Evolutionary conservation across 2,329 filamentous ascomycete species (phyloP).

Genomic region (Ustulina deusta): DNA sequence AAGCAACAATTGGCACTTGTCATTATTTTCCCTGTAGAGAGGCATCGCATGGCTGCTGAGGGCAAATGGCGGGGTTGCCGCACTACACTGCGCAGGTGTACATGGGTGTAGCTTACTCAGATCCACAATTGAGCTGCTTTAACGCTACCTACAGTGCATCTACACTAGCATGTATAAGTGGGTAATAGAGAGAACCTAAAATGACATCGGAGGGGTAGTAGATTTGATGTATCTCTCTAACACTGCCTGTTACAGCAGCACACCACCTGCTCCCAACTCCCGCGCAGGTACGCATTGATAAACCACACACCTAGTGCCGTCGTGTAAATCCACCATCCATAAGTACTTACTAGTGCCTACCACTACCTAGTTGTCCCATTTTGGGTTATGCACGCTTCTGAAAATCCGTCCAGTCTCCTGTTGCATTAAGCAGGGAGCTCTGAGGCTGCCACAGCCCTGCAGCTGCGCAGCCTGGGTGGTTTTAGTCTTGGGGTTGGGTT

Average conservation of each 20-base stretch:
- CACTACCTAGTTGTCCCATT: not conserved
- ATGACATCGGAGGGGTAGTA: slow-evolving; percentile 32
- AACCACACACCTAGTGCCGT: slow-evolving; percentile 13
- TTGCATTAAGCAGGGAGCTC: slow-evolving; percentile 9
- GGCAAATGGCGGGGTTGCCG: slow-evolving; percentile 40
- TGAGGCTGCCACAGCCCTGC: slow-evolving; percentile 23
- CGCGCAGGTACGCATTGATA: slow-evolving; percentile 10
- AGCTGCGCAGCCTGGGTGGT: not conserved
- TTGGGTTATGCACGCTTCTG: slow-evolving; percentile 12
- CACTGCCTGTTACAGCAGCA: slow-evolving; percentile 23
- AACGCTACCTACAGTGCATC: not conserved
- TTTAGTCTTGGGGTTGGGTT: slow-evolving; percentile 3
- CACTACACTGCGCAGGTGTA: not conserved
- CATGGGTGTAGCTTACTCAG: slow-evolving; percentile 44
- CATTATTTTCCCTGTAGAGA: slow-evolving; percentile 22
- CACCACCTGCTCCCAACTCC: slow-evolving; percentile 14
- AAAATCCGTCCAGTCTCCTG: not conserved
- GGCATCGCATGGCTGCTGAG: slow-evolving; percentile 27
- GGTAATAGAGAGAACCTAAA: slow-evolving; percentile 24
- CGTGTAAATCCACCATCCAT: not conserved
- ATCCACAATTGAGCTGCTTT: slow-evolving; percentile 33
- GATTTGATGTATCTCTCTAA: slow-evolving; percentile 34
- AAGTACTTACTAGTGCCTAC: too few species aligned
- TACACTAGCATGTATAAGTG: slow-evolving; percentile 3
- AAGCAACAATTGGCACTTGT: slow-evolving; percentile 30